Conservation (phyloP, 441 rosid species). For the Adansonia madagascariensis region DNA sequence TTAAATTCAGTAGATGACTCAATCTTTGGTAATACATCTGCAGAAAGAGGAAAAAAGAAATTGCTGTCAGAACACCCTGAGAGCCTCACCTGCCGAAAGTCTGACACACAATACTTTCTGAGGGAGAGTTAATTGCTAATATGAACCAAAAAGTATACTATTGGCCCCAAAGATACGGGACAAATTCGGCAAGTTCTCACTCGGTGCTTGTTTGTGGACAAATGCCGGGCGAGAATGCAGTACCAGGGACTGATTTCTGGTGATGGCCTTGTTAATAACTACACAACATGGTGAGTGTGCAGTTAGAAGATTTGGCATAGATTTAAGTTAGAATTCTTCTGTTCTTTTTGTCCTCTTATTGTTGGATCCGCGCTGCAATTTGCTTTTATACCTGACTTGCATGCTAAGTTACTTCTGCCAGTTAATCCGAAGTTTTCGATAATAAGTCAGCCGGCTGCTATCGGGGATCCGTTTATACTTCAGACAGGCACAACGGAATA, state of each 20-base stretch:
- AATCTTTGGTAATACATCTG: constrained; percentile 24
- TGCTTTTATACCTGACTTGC: background rate
- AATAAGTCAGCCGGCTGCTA: background rate
- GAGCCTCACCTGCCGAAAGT: constrained; percentile 19
- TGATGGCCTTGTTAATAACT: background rate
- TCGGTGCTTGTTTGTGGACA: constrained; percentile 11
- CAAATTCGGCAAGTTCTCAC: background rate
- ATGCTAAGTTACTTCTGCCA: background rate
- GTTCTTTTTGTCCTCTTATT: background rate
- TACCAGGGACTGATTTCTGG: background rate
- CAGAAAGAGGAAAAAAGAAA: constrained; percentile 28
- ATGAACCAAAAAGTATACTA: background rate
- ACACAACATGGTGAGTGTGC: background rate
- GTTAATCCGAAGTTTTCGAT: background rate
- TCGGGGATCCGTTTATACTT: background rate
- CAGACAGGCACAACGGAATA: background rate
- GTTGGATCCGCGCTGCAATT: background rate
- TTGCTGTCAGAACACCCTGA: constrained; percentile 25
- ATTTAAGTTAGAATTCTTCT: constrained; percentile 6
- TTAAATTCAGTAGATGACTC: constrained; percentile 21
- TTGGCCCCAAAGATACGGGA: background rate
- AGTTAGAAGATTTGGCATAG: constrained; percentile 12
- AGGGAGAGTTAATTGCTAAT: constrained; percentile 29
- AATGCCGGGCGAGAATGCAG: background rate
- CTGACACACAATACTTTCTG: constrained; percentile 26